Base-by-base conservation (phyloP, 2,329 filamentous ascomycete genomes). In the Cladophialophora carrionii region DNA sequence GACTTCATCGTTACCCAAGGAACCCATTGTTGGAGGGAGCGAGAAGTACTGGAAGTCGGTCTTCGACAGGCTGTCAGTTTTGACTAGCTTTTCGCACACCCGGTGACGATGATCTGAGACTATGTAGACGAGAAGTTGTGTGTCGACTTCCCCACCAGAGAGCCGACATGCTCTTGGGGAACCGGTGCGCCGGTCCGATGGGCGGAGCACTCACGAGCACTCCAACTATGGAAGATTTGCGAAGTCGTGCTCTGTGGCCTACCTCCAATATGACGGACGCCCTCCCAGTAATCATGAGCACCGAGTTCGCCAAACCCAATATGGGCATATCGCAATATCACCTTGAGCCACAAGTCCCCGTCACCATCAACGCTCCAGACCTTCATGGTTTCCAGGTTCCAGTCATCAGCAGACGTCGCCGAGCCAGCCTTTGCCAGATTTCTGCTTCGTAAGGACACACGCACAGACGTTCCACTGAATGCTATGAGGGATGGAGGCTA, bases 1-100 rank as follows among this genome's bases (percentile, higher is more conserved):
- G 52, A 65, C 62, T n/a, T 68, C 57, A 9, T 62, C n/a, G 51
- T 46, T 26, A 12, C 32, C 41, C 20, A 20, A 12, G n/a, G 61
- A 62, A 46, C 53, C 57, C 66, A 66, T 68, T 2, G 26, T 66
- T 20, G 31, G 7, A n/a, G n/a, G 9, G 8, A 10, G 22, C 29
- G 29, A 17, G 24, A 14, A 51, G 24, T 9, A 51, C 37, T n/a
- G 17, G 17, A 43, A 43, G n/a, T 7, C 17, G 6, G n/a, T 14
- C 14, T 43, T 17, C n/a, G 37, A 43, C 17, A 43, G 37, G 37
- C 37, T 43, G 8, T 43, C 2, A 43, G 37, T 17, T n/a, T 17
- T 43, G 37, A n/a, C 17, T n/a, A 14, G 37, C 37, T 43, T 7
- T 43, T 7, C 17, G 17, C 37, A n/a, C 6, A n/a, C 17, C 6